phyloP scores from a whole-genome alignment of 2,329 filamentous ascomycete species.

The Xylaria sp. region DNA sequence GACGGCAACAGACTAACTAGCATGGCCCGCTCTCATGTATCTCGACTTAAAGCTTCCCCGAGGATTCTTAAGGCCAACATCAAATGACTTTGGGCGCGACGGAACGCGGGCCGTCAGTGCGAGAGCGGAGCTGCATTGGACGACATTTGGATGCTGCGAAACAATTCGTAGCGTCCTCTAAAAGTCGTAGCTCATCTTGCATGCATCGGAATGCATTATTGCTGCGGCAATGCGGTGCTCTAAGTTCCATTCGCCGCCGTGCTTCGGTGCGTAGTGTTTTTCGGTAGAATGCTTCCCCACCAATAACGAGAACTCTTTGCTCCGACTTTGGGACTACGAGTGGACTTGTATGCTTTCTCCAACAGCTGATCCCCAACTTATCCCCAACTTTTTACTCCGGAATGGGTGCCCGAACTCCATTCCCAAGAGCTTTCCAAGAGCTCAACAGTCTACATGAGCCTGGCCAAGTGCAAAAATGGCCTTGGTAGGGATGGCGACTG shows the following conservation, averaged over 20 bases:
- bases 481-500: slow-evolving; percentile 6
- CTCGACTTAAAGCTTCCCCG: slow-evolving; percentile 28
- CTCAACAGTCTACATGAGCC: slow-evolving; percentile 2
- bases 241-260: slow-evolving; percentile 9
- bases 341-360: background rate
- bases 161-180: slow-evolving; percentile 9
- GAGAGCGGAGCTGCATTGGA: slow-evolving; percentile 22
- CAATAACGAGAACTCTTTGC: slow-evolving; percentile 35
- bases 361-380: slow-evolving; percentile 24
- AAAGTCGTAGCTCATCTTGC: slow-evolving; percentile 6
- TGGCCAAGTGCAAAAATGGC: slow-evolving; percentile 5
- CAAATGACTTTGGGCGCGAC: slow-evolving; percentile 22
- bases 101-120: slow-evolving; percentile 33
- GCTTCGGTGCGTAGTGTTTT: slow-evolving; percentile 2
- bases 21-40: slow-evolving; percentile 18
- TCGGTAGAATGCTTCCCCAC: slow-evolving; percentile 39
- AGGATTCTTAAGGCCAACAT: background rate
- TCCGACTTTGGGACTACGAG: background rate
- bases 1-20: background rate
- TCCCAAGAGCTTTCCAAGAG: slow-evolving; percentile 9
- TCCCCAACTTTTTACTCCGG: slow-evolving; percentile 24
- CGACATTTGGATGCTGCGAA: background rate
- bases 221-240: slow-evolving; percentile 7
- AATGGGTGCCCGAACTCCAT: background rate
- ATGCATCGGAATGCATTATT: slow-evolving; percentile 12